phyloP scores from a whole-genome alignment of 1,284 basidiomycete genomes.

The Cystobasidium slooffiae region DNA sequence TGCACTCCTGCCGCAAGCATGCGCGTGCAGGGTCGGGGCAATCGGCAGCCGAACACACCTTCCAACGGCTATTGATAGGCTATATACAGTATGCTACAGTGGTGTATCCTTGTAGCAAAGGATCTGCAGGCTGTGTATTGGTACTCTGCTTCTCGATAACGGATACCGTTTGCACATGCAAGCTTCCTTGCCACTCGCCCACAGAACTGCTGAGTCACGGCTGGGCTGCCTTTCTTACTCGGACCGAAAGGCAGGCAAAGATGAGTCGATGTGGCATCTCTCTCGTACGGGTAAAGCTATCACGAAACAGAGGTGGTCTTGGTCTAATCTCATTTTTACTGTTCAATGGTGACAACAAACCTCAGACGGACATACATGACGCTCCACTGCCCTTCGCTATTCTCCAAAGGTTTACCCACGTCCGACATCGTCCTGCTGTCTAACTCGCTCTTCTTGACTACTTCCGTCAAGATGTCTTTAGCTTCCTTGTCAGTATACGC shows the following conservation, averaged over 20 bases:
- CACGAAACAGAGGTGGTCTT: not conserved
- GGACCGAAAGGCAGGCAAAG: not conserved
- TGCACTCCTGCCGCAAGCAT: not conserved
- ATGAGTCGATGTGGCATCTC: not conserved
- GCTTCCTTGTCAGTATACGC: conserved; percentile 65
- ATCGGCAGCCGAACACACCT: not conserved
- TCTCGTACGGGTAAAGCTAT: not conserved
- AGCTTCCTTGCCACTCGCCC: not conserved
- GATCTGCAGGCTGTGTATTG: no score
- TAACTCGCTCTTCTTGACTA: conserved; percentile 64
- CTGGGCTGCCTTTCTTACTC: not conserved
- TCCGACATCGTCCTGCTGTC: conserved; percentile 59
- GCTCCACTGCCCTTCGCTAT: conserved; percentile 65
- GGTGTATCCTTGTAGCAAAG: no score
- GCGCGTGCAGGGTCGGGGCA: not conserved
- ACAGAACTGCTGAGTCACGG: not conserved
- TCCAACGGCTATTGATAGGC: no score
- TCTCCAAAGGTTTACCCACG: conserved; percentile 51
- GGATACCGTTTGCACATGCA: not conserved
- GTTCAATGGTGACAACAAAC: conserved; percentile 58
- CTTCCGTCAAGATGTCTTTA: conserved; percentile 67
- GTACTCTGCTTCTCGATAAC: no score
- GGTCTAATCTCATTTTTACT: not conserved
- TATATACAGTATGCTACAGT: no score
- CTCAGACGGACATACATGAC: conserved; percentile 74